Evolutionary conservation across 768 basidiomycete genomes (phyloP).

Genomic region (Calocybe gangraenosa): DNA sequence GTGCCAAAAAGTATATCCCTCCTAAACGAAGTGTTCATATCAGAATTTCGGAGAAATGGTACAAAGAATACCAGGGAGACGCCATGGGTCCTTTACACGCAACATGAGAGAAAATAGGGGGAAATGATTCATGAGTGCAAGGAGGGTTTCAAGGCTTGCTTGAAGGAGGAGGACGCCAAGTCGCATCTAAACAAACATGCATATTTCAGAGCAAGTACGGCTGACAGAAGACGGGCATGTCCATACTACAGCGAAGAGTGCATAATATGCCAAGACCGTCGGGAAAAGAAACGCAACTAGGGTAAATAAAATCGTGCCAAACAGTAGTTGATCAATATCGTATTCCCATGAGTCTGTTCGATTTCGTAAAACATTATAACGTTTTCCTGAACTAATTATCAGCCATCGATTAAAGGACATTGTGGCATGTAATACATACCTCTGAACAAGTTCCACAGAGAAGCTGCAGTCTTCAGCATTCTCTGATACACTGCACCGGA

Average conservation of each 20-base stretch:
- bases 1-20: slow-evolving; percentile 28
- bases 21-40: slow-evolving; percentile 16
- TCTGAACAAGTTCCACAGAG: slow-evolving; percentile 87
- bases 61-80: slow-evolving; percentile 64
- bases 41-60: too few species aligned
- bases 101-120: slow-evolving; percentile 88
- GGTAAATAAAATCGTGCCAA: slow-evolving; percentile 88
- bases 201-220: slow-evolving; percentile 32
- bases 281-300: slow-evolving; percentile 78
- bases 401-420: too few species aligned
- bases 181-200: slow-evolving; percentile 36
- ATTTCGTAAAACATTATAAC: slow-evolving; percentile 80
- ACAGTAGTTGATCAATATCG: slow-evolving; percentile 89
- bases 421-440: slow-evolving; percentile 46
- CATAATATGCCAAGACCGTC: slow-evolving; percentile 83
- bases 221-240: slow-evolving; percentile 45
- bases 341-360: slow-evolving; percentile 91
- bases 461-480: slow-evolving; percentile 53
- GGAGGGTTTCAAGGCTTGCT: slow-evolving; percentile 55
- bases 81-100: slow-evolving; percentile 74
- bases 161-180: slow-evolving; percentile 54
- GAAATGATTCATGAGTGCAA: slow-evolving; percentile 88
- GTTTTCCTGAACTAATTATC: too few species aligned
- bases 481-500: slow-evolving; percentile 58
- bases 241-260: slow-evolving; percentile 67